Evolutionary conservation across 2,329 filamentous ascomycete genomes (phyloP), one percentile per base, ranked within the genome.

Genomic region (Verticillium longisporum): DNA sequence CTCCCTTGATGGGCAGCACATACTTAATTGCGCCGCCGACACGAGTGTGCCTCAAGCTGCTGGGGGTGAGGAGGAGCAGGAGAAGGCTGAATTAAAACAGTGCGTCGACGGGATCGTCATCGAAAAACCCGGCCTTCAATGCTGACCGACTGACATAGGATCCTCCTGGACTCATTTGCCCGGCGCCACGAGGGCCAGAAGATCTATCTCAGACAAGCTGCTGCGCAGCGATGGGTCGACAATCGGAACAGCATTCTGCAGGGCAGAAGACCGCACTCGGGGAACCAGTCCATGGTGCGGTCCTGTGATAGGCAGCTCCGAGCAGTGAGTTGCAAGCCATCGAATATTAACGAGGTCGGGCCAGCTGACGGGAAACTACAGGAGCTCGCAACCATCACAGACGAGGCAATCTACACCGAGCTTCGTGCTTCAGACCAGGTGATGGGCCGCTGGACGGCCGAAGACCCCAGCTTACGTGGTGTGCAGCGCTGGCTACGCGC

Each of bases 101-200:
- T 87, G 18, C 32, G 53, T 56, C 13, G 13, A 7, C 15, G 11
- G n/a, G 11, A 26, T 33, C 15, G 15, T 18, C 32, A 31, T 31
- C 36, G 9, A 32, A 26, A 21, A 3, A 4, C 4, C 21, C 21
- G 21, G 56, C 7, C 9, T 6, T 26, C n/a, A 4, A 7, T 10
- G 13, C 56, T 38, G 37, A 59, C 45, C 36, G 14, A 14, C 6
- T n/a, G 9, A 6, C 13, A 15, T 10, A 86, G 84, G 67, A 78
- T 87, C 61, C 74, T 82, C 57, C 76, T 88, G 50, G 86, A 88
- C 66, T 83, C 84, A 26, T 85, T 80, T 66, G 78, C 84, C 9
- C 79, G 86, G 66, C 78, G 86, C 58, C 86, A 88, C 71, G 83
- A 87, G 68, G 84, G 76, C 33, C 85, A 86, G 66, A 88, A 87